A percentile compares a stretch with the other conserved stretches of the same genome.
phyloP scores from a whole-genome alignment of 2,329 filamentous ascomycete species.

The Macrophomina tecta region DNA sequence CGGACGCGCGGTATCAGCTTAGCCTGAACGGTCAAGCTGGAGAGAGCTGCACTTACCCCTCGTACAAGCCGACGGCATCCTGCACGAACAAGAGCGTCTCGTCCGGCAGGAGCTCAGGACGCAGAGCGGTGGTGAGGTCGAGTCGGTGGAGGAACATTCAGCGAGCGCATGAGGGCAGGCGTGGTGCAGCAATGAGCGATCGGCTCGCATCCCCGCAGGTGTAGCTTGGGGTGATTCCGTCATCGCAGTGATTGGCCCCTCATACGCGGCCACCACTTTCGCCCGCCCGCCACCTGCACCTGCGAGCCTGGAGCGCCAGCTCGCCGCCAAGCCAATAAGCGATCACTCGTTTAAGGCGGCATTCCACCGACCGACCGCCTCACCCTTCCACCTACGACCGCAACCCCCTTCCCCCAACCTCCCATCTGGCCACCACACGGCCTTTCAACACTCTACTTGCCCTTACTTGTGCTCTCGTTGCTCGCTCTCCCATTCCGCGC shows the following conservation, averaged over 20 bases:
- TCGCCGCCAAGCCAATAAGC: constrained; percentile 19
- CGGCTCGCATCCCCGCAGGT: constrained; percentile 12
- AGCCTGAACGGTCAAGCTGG: constrained; percentile 11
- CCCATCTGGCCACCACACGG: background rate
- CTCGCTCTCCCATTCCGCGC: background rate
- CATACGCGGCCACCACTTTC: background rate
- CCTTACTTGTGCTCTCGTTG: constrained; percentile 23
- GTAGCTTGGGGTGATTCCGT: constrained; percentile 16
- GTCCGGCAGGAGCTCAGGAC: constrained; percentile 89
- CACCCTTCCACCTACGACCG: constrained; percentile 16
- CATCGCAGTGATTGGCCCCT: constrained; percentile 18
- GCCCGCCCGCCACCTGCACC: background rate
- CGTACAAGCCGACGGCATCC: constrained; percentile 95
- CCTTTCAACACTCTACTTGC: background rate
- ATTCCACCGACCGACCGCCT: constrained; percentile 21
- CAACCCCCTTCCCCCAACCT: constrained; percentile 1
- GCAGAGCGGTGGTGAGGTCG: constrained; percentile 93
- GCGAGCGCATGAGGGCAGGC: constrained; percentile 54
- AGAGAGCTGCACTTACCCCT: constrained; percentile 71
- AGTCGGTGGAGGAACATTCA: constrained; percentile 97
- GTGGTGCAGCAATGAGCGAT: constrained; percentile 2
- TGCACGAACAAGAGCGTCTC: constrained; percentile 96
- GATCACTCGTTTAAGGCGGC: constrained; percentile 23
- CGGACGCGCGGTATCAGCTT: constrained; percentile 28
- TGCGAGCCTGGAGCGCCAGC: background rate